Evolutionary conservation across 352 stramenopile genomes (phyloP), one percentile per base, ranked within the genome.

Genomic region (Globisporangium cylindrosporum): DNA sequence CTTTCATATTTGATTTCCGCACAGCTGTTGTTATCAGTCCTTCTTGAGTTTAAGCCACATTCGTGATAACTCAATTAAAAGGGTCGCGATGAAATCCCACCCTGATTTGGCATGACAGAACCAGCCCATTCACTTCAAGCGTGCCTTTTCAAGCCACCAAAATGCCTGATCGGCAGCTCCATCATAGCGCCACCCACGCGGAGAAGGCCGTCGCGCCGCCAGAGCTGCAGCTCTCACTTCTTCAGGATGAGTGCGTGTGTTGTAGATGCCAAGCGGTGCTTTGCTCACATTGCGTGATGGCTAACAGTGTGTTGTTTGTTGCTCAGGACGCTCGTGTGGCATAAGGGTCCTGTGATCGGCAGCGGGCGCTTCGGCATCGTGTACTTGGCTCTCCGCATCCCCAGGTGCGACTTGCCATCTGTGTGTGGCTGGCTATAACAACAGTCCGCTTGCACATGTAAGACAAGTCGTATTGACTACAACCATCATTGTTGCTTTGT

Each of bases 351-450:
- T 1, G 70, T 73, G 29, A 80, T 95, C 61, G 88, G 84, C 59
- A 83, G 78, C 22, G 88, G 88, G 1, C 84, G 80, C 43, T 95
- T 91, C 69, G 88, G 86, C 22, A 79, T 86, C 49, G 86, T 95
- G 24, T 84, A 83, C 59, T 38, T 91, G 24, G 91, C 79, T 8
- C 74, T 97, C 22, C 75, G 81, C 24, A 32, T 93, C 54, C 79
- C 85, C 1, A 89, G 78, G 85, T 90, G 67, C 24, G 53, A 15
- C 36, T 54, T n/a, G 4, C 5, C 6, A 3, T 22, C 51, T 57
- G 7, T 57, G 10, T 29, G 22, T 34, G 6, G 24, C 3, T 57
- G 24, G 20, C 12, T 24, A 54, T 53, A n/a, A 32, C 27, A 3
- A 8, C n/a, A 4, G 8, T 9, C 22, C 18, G 3, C 53, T n/a